Base-by-base conservation (phyloP, 176 grass and related monocot species). In the Puccinellia tenuiflora region DNA sequence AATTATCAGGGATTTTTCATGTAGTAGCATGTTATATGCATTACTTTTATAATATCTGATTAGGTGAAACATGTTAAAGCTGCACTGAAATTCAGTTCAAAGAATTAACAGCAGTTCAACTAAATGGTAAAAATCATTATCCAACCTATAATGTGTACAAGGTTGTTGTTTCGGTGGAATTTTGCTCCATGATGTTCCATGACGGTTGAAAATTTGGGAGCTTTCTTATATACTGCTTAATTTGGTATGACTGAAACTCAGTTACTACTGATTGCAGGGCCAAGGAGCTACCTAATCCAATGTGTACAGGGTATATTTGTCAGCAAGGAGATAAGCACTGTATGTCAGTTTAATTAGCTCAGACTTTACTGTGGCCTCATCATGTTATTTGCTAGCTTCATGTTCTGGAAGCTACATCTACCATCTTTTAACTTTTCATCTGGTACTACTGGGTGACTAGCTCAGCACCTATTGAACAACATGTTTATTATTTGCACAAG, bases 221-320 rank as follows among this genome's bases (percentile, higher is more conserved):
- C 28, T 53, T 37, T 76, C 39, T 31, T 54, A 59, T 33, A 42
- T 62, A 81, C 31, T 81, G 14, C 35, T 68, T 73, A 62, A 50
- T 64, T 70, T n/a, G 63, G 28, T 81, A 25, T 22, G 51, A 35
- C 18, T 64, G 64, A 78, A 68, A 22, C 20, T 68, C 1, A 68
- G 35, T 64, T 3, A 1, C 63, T 90, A 71, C 72, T 55, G 2
- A 1, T 78, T 65, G 20, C 78, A 90, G 88, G 78, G 64, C 83
- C 88, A 77, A 90, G 88, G 78, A 90, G 79, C 78, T 90, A 86
- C 53, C 72, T 90, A 26, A 82, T 90, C 29, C 88, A 90, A 34
- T 78, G 54, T 45, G 78, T 90, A 45, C 52, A 83, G 2, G 63
- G 54, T 73, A 78, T 86, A 50, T 90, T 90, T 86, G 88, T 90